These are phyloP conservation scores for Verticillium zaregamsianum DNA, from an alignment of 2,329 filamentous ascomycete species.

Conservation along the genomic window DNA sequence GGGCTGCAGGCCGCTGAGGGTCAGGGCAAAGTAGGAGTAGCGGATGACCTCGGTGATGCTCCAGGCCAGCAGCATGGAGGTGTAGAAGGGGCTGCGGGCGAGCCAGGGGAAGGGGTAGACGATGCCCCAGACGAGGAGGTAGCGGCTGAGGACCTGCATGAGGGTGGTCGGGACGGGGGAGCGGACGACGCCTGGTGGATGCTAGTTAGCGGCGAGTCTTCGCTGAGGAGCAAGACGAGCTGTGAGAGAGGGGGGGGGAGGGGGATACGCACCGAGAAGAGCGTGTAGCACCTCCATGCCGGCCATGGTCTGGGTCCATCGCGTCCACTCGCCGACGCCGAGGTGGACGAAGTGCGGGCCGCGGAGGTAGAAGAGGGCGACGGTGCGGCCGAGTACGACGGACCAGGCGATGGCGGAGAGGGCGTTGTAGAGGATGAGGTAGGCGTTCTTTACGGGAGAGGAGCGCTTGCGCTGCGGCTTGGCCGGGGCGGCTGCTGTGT, in stretches of 20 bases:
- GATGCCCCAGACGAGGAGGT: constrained; percentile 86
- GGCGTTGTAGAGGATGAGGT: constrained; percentile 84
- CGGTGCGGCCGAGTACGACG: constrained; percentile 66
- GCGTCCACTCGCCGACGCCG: constrained; percentile 62
- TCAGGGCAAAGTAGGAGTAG: constrained; percentile 85
- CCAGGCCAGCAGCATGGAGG: constrained; percentile 83
- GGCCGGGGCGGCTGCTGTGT: constrained; percentile 10
- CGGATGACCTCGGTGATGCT: constrained; percentile 86
- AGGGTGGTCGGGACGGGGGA: constrained; percentile 79
- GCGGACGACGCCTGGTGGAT: constrained; percentile 71
- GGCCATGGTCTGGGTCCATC: constrained; percentile 81
- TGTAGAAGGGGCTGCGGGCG: constrained; percentile 59
- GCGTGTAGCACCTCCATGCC: constrained; percentile 81
- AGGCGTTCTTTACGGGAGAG: constrained; percentile 53
- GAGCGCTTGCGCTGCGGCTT: constrained; percentile 18
- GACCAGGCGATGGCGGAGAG: constrained; percentile 74
- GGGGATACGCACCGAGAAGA: constrained; percentile 55
- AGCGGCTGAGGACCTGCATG: constrained; percentile 85
- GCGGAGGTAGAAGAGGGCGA: constrained; percentile 47
- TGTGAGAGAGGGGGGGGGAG: background rate
- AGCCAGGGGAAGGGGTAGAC: constrained; percentile 69
- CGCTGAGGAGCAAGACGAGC: no score
- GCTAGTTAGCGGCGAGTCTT: constrained; percentile 1
- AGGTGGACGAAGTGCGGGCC: constrained; percentile 57
- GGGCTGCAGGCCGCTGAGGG: constrained; percentile 61